These are phyloP conservation scores for Irpex sp. DNA, from an alignment of 1,284 basidiomycete species.

Conservation along the genomic window DNA sequence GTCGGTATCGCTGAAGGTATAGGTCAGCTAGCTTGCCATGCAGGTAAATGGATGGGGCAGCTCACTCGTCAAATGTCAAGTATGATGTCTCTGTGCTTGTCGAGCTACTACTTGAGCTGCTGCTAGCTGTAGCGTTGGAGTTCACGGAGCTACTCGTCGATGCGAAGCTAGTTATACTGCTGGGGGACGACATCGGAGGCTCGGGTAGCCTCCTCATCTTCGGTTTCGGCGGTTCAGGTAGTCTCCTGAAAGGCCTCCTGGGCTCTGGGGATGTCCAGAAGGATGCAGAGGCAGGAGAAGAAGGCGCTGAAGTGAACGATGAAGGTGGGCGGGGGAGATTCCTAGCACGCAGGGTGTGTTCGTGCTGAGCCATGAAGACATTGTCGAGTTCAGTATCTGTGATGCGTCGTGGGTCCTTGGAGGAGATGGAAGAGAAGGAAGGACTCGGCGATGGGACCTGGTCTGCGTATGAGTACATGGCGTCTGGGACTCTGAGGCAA, in stretches of 20 bases:
- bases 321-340: neutral
- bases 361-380: neutral
- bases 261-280: neutral
- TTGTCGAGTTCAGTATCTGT: neutral
- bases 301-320: neutral
- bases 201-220: neutral
- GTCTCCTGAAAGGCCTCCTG: neutral
- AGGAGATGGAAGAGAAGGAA: neutral
- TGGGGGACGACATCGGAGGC: neutral
- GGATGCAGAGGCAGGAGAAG: neutral
- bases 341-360: neutral
- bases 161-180: neutral
- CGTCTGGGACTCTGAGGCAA: too few species aligned
- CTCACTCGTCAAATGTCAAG: conserved; percentile 12
- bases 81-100: conserved; percentile 6
- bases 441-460: neutral
- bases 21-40: neutral
- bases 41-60: neutral
- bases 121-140: neutral
- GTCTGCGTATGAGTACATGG: neutral
- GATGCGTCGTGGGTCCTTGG: neutral
- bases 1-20: conserved; percentile 8
- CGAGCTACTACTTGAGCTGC: neutral
- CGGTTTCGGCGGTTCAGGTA: neutral
- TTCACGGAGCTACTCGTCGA: conserved; percentile 1